A percentile compares a stretch with the other conserved stretches of the same genome.
These are phyloP conservation scores for Suillus luteus DNA, from an alignment of 768 basidiomycete species.

Conservation along the genomic window DNA sequence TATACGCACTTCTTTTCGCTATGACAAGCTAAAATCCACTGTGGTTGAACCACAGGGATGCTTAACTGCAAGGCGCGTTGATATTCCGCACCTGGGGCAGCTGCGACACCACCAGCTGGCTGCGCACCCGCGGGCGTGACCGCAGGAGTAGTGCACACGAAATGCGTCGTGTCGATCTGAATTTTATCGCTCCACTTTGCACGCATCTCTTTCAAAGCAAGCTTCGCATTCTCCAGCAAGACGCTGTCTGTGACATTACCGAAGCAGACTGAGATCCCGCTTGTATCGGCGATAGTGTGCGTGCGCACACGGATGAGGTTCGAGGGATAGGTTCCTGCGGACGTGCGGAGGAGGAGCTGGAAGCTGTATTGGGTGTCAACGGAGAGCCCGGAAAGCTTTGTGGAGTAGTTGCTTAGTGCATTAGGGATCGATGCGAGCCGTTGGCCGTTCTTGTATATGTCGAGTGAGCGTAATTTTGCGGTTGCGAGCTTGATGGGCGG, in stretches of 20 bases:
- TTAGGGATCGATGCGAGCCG: constrained; percentile 86
- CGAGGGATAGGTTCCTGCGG: constrained; percentile 87
- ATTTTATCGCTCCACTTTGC: constrained; percentile 92
- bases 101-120: constrained; percentile 53
- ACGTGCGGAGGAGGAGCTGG: constrained; percentile 91
- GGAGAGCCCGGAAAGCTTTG: constrained; percentile 81
- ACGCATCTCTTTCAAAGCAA: constrained; percentile 80
- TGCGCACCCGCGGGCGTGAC: constrained; percentile 61
- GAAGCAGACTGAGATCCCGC: constrained; percentile 93
- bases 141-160: constrained; percentile 91
- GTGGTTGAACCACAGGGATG: constrained; percentile 92
- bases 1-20: constrained; percentile 73
- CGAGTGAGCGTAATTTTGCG: constrained; percentile 82
- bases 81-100: constrained; percentile 82
- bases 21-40: constrained; percentile 92
- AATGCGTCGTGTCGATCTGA: constrained; percentile 98
- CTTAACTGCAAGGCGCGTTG: constrained; percentile 93
- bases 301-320: constrained; percentile 83
- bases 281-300: constrained; percentile 94
- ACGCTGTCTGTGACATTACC: constrained; percentile 81
- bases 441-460: constrained; percentile 91
- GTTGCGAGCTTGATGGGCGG: constrained; percentile 81
- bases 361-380: constrained; percentile 88
- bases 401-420: constrained; percentile 81
- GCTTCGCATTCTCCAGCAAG: constrained; percentile 78